Evolutionary conservation across 1,284 basidiomycete genomes (phyloP).

Genomic region (Flammula alnicola): DNA sequence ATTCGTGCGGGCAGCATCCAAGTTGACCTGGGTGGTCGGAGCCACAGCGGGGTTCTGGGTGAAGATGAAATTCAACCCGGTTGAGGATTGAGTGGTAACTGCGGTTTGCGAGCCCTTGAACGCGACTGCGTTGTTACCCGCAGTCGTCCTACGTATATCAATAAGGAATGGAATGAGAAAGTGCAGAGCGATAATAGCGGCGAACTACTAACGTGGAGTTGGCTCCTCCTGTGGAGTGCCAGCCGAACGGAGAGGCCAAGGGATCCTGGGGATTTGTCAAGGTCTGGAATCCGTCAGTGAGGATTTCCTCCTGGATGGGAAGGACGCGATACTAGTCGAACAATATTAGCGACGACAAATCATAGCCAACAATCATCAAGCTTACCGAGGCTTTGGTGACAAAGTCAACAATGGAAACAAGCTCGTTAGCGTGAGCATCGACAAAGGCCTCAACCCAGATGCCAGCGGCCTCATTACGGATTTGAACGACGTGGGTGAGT

Average conservation of each 20-base stretch:
- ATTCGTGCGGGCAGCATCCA: conserved; percentile 49
- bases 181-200: too few relatives aligned
- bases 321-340: conserved; percentile 43
- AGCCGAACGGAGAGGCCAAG: conserved; percentile 47
- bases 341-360: neutral
- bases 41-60: conserved; percentile 30
- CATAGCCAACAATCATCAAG: neutral
- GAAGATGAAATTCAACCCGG: conserved; percentile 43
- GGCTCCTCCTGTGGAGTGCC: conserved; percentile 37
- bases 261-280: conserved; percentile 47
- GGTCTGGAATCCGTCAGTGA: conserved; percentile 42
- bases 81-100: conserved; percentile 34
- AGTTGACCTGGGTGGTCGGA: conserved; percentile 36
- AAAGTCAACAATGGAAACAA: conserved; percentile 59
- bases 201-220: conserved; percentile 3
- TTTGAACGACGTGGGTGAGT: conserved; percentile 54
- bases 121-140: conserved; percentile 40
- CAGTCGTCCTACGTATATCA: too few relatives aligned
- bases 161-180: too few relatives aligned
- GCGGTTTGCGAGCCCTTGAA: conserved; percentile 39
- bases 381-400: conserved; percentile 48
- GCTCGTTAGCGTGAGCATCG: conserved; percentile 55
- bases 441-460: conserved; percentile 68
- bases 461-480: conserved; percentile 52
- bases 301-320: conserved; percentile 44